These are phyloP conservation scores for Raphanus hybrid DNA, from an alignment of 441 rosid species.

Conservation along the genomic window DNA sequence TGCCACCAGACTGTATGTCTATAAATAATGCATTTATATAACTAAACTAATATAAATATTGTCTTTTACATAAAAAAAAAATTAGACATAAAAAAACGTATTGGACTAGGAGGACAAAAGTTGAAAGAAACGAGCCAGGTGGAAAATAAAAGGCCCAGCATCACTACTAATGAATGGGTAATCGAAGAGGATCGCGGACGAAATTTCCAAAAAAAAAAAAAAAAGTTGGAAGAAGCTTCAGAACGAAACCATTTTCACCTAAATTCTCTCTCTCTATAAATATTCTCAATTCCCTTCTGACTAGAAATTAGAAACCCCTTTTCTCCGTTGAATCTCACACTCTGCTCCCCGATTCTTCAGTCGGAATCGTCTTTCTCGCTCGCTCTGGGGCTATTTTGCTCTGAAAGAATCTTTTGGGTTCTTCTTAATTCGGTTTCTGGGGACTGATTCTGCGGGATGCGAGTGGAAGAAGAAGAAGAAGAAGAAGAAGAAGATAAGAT, in stretches of 20 bases:
- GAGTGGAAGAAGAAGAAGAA: constrained; percentile 26
- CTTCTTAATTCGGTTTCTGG: neutral
- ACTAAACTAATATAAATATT: too few species aligned
- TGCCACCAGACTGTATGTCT: too few species aligned
- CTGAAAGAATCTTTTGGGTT: neutral
- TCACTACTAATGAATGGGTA: neutral
- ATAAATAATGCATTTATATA: too few species aligned
- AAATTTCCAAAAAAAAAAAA: neutral
- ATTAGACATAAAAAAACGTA: too few species aligned
- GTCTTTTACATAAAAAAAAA: too few species aligned
- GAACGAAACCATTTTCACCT: neutral
- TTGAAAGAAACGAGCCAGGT: neutral
- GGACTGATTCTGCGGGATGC: neutral
- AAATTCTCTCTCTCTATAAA: constrained; percentile 2
- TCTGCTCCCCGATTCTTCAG: neutral
- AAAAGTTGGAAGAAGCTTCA: neutral
- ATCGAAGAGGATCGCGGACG: neutral
- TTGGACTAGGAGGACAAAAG: too few species aligned
- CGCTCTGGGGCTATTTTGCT: neutral
- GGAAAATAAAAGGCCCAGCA: neutral
- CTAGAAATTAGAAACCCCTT: neutral
- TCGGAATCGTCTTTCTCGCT: neutral
- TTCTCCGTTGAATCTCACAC: neutral
- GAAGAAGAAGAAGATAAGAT: constrained; percentile 23
- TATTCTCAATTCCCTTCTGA: neutral